Conservation (phyloP, 2,329 filamentous ascomycete species). For the Trichoderma sp. region DNA sequence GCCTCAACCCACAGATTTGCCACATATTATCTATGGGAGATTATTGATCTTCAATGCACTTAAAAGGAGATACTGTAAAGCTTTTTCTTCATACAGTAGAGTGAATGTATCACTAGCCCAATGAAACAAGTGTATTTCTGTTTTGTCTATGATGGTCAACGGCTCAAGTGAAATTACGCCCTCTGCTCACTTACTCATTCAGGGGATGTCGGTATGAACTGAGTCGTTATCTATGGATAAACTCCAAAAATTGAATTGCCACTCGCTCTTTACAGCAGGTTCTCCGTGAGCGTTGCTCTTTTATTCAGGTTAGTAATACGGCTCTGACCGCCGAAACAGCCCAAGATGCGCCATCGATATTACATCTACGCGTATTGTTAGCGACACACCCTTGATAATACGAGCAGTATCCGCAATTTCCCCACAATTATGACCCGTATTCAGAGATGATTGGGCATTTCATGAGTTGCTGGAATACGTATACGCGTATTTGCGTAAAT, state of each 20-base stretch:
- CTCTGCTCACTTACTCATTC: background rate
- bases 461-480: background rate
- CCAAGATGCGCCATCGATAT: background rate
- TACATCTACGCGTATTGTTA: conserved; percentile 13
- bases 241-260: background rate
- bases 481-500: background rate
- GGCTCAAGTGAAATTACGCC: background rate
- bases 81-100: background rate
- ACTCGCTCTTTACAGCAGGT: background rate
- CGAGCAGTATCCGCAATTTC: background rate
- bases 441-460: background rate
- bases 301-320: background rate
- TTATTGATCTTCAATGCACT: background rate
- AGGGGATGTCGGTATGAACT: background rate
- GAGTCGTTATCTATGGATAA: background rate
- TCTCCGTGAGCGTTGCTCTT: background rate
- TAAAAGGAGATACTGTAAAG: background rate
- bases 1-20: background rate
- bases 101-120: background rate
- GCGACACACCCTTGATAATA: background rate
- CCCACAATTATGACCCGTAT: background rate
- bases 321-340: conserved; percentile 11
- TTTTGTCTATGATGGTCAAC: background rate
- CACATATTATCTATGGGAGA: background rate
- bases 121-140: background rate